Percentiles rank a stretch among this genome's conserved stretches.
These are phyloP conservation scores for Hymenoscyphus albidus DNA, from an alignment of 2,329 filamentous ascomycete species.

Conservation along the genomic window DNA sequence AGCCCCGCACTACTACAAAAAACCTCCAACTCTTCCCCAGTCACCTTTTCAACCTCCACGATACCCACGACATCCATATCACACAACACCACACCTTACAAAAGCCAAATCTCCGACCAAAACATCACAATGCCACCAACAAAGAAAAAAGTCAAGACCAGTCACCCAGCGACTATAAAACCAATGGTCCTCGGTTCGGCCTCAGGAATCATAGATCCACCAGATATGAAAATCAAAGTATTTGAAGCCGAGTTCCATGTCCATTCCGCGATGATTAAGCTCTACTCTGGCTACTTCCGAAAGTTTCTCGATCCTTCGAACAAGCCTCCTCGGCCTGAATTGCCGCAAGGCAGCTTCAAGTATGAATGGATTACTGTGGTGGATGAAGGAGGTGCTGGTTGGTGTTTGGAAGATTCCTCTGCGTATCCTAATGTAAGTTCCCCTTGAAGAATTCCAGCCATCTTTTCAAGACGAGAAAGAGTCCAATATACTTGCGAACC, in stretches of 20 bases:
- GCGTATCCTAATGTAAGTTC: not conserved
- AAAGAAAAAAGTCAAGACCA: no score
- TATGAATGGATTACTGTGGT: constrained; percentile 17
- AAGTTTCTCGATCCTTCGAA: constrained; percentile 15
- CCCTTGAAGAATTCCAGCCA: no score
- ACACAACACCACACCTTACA: no score
- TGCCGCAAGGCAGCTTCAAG: not conserved
- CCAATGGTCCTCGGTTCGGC: not conserved
- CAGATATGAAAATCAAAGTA: constrained; percentile 2
- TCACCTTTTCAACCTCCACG: no score
- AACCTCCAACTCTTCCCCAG: no score
- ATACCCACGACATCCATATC: no score
- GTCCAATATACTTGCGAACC: not conserved
- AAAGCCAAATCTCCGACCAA: no score
- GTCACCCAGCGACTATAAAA: no score
- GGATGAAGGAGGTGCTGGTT: constrained; percentile 5
- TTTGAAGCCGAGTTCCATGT: not conserved
- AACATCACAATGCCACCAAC: no score
- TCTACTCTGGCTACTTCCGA: not conserved
- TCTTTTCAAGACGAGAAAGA: not conserved
- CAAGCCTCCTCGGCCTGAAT: constrained; percentile 5
- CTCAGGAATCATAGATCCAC: not conserved
- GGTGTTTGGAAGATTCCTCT: not conserved
- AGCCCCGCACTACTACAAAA: no score
- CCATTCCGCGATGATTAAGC: not conserved